Base-by-base conservation (phyloP, 805 yeast genomes). In the Sugiyamaella qingdaonensis region DNA sequence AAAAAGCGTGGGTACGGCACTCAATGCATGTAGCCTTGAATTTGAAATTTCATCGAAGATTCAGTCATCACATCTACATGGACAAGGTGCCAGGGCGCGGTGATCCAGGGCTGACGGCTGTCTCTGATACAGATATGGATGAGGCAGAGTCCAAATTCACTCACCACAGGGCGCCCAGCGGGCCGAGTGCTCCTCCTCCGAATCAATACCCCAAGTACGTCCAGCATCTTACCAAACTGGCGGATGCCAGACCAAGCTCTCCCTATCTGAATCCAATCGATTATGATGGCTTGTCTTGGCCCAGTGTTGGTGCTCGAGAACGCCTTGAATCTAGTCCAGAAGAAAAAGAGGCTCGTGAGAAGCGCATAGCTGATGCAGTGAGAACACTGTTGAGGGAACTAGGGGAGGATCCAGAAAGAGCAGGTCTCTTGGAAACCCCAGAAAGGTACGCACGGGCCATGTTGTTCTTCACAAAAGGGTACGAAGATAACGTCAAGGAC, bases 381-480 rank as follows among this genome's bases (percentile, higher is more conserved):
- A 79, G 79, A 60, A 71, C 77, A 2, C 69, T 90, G 54, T 72
- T 94, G 58, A 70, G 78, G 3, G 97, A 94, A 67, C 72, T 94
- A 33, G 99, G 99, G 32, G 99, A 94, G 69, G 97, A 94, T 64
- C 82, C 84, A 1, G 75, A 76, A 18, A 78, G 99, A 60, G 96
- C 90, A 66, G 99, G 99, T 1, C 73, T 94, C 10, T 70, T 86
- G 62, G 96, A 90, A 65, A 94, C 99, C 1, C 99, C 99, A 0
- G 92, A 88, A 64, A 74, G 99, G 59, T 94, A 91, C 68, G 99
- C 99, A 0, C 78, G 95, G 56, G 99, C 99, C 4, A 88, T 94
- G 95, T 77, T 94, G 44, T 92, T 77, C 65, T 89, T 94, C 76
- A 94, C 99, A 18, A 88, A 89, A 67, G 99, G 99, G 19, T 94